Percentiles rank a stretch among this genome's conserved stretches.
Conservation (phyloP, 192 early-diverging fungal genomes). For the Chytriomyces hyalinus region DNA sequence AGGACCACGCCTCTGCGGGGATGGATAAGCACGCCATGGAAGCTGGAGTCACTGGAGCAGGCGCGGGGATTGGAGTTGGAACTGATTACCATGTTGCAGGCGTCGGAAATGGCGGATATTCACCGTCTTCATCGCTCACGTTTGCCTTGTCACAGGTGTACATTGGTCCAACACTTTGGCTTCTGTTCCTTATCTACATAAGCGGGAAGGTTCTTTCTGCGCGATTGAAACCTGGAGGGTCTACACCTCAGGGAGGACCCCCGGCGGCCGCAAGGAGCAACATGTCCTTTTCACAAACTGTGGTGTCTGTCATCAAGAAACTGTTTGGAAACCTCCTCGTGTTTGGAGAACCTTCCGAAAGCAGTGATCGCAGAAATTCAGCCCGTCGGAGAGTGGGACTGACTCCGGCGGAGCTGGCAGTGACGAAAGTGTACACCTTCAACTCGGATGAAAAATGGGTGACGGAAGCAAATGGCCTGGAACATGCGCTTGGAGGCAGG, state of each 20-base stretch:
- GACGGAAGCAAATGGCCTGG: background rate
- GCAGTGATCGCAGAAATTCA: background rate
- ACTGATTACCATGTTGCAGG: too few relatives aligned
- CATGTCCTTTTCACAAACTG: background rate
- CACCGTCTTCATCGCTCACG: background rate
- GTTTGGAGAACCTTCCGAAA: background rate
- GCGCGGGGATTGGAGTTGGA: too few relatives aligned
- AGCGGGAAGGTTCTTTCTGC: background rate
- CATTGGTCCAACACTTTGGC: background rate
- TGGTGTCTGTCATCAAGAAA: background rate
- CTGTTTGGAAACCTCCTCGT: background rate
- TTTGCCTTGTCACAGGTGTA: background rate
- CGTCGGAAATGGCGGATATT: background rate
- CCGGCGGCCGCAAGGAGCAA: background rate
- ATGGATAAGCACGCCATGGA: too few relatives aligned
- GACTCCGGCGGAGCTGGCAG: constrained; percentile 14
- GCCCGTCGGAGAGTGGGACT: background rate
- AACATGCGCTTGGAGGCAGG: background rate
- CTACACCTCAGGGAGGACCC: background rate
- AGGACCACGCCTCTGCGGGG: too few relatives aligned
- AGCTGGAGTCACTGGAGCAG: too few relatives aligned
- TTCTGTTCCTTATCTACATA: background rate
- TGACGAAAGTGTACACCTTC: constrained; percentile 8
- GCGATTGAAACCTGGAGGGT: background rate
- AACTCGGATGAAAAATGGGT: too few relatives aligned